Evolutionary conservation across 108 stramenopile species (phyloP).

Genomic region (Hondaea fermentalgiana): DNA sequence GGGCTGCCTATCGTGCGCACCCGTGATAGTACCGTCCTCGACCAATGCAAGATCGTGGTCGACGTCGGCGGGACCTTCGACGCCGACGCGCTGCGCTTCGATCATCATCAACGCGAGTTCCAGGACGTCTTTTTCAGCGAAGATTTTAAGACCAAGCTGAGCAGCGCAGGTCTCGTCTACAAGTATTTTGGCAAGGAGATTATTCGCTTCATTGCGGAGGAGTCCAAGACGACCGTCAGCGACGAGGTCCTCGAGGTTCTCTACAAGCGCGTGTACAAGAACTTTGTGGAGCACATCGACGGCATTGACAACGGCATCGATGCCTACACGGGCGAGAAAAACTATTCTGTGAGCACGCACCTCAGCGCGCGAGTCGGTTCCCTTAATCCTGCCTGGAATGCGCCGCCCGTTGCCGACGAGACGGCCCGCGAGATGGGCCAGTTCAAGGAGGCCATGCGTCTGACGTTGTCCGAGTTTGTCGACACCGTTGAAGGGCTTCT

Average conservation of each 20-base stretch:
- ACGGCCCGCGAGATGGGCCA: slow-evolving; percentile 58
- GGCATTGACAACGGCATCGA: slow-evolving; percentile 97
- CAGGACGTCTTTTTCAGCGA: slow-evolving; percentile 60
- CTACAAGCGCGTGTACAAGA: slow-evolving; percentile 67
- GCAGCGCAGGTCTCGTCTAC: slow-evolving; percentile 88
- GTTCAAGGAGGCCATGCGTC: slow-evolving; percentile 71
- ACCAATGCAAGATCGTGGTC: slow-evolving; percentile 75
- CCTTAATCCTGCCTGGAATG: slow-evolving; percentile 89
- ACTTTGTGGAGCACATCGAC: slow-evolving; percentile 89
- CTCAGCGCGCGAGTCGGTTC: slow-evolving; percentile 70
- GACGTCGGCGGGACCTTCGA: slow-evolving; percentile 94
- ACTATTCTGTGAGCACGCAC: slow-evolving; percentile 75
- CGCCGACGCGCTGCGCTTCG: slow-evolving; percentile 66
- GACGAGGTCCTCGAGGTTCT: slow-evolving; percentile 36
- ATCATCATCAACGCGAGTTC: slow-evolving; percentile 94
- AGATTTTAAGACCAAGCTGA: slow-evolving; percentile 60
- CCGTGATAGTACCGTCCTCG: slow-evolving; percentile 65
- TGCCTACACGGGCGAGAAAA: slow-evolving; percentile 26
- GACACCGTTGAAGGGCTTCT: slow-evolving; percentile 62
- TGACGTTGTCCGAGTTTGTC: slow-evolving; percentile 78
- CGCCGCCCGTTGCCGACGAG: slow-evolving; percentile 33
- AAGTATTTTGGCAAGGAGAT: slow-evolving; percentile 89
- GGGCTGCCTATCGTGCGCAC: slow-evolving; percentile 59
- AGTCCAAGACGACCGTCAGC: neutral
- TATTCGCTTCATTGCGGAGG: slow-evolving; percentile 29